Evolutionary conservation across 805 yeast genomes (phyloP).

Genomic region (Myxozyma neotropica): DNA sequence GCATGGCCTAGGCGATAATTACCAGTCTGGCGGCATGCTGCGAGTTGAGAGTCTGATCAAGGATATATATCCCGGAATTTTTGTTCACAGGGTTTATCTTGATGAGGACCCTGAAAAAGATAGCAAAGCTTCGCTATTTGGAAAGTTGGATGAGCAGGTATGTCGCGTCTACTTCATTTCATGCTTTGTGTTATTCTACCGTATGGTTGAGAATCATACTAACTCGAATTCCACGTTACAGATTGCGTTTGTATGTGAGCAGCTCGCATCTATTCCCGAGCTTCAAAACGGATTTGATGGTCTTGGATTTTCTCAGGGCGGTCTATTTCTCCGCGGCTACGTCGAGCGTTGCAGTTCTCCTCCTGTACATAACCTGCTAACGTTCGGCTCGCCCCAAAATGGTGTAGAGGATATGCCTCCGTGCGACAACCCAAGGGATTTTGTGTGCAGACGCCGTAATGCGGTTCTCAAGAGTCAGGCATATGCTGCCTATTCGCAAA

Average conservation of each 20-base stretch:
- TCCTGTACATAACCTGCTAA: constrained; percentile 55
- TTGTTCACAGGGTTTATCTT: constrained; percentile 57
- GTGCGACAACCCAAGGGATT: constrained; percentile 49
- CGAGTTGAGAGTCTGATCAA: constrained; percentile 50
- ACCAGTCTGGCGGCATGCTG: constrained; percentile 61
- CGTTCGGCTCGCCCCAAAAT: constrained; percentile 82
- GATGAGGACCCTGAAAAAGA: constrained; percentile 56
- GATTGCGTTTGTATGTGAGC: constrained; percentile 57
- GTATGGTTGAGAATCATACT: background rate
- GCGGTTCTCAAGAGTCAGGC: constrained; percentile 59
- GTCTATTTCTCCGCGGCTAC: constrained; percentile 70
- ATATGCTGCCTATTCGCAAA: constrained; percentile 61
- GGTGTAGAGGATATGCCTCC: constrained; percentile 66
- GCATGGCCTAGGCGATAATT: constrained; percentile 85
- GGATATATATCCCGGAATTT: constrained; percentile 52
- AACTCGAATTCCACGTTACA: background rate
- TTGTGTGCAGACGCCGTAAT: constrained; percentile 63
- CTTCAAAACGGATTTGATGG: constrained; percentile 64
- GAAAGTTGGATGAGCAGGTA: constrained; percentile 57
- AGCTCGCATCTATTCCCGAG: constrained; percentile 51
- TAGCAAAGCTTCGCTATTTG: constrained; percentile 57
- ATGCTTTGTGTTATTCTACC: too few species aligned
- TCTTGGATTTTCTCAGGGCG: constrained; percentile 83
- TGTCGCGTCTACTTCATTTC: too few species aligned
- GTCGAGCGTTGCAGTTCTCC: constrained; percentile 58